Evolutionary conservation across 345 rosid genomes (phyloP), one percentile per base, ranked within the genome.

Genomic region (Hibiscus mutabilis): DNA sequence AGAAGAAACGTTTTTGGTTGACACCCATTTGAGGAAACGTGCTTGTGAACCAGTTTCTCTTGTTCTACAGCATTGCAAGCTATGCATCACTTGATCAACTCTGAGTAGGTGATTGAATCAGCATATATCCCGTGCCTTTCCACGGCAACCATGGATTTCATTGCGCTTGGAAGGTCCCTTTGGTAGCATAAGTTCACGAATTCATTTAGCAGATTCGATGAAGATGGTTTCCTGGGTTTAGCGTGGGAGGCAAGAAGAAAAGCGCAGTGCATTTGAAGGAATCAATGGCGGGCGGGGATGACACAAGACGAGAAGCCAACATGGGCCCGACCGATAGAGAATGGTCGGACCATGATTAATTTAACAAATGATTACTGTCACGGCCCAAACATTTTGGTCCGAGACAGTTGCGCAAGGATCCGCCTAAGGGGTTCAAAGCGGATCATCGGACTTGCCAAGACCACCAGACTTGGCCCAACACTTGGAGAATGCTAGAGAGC

Each of bases 1-100:
- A 77, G n/a, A 16, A 87, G 68, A 66, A 84, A 85, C 42, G 79
- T 76, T 62, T 79, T 72, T 27, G 91, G 85, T 4, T 52, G 55
- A 70, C 82, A 73, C 52, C 82, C 77, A 55, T 56, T 31, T 3
- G 85, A 82, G 78, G 11, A 11, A 46, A 46, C 51, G 51, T 46
- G 51, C 51, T 46, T 12, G 16, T 46, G 51, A 63, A 87, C 74
- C 61, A 76, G 51, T 68, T 73, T 77, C 19, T 74, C 86, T 10
- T 79, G 76, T 61, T 79, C 61, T 22, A 84, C 76, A 31, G 85
- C 86, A 33, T 73, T 65, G 22, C 78, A 75, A 37, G 82, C 69
- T 56, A 82, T 8, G 80, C 85, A 83, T 71, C 85, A 76, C 81
- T 85, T 84, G 78, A 85, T 74, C 47, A 87, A 85, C 66, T 79